Evolutionary conservation across 805 yeast genomes (phyloP).

Genomic region (Priceomyces carsonii): DNA sequence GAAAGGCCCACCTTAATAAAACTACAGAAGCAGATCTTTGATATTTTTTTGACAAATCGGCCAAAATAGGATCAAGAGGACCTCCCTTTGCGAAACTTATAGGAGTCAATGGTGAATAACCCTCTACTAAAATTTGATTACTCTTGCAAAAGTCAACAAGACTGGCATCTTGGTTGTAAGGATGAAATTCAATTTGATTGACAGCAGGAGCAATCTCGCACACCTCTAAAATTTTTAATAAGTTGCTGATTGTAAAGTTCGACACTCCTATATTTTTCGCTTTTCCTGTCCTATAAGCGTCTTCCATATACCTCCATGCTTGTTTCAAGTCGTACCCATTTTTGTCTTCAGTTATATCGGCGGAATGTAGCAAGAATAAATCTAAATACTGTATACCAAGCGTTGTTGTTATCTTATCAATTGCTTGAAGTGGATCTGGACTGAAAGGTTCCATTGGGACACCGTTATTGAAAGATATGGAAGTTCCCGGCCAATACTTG

Average conservation of each 20-base stretch:
- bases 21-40: background rate
- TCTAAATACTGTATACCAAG: no score
- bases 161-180: conserved; percentile 42
- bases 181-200: conserved; percentile 76
- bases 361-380: no score
- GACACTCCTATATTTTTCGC: conserved; percentile 76
- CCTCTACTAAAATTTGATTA: conserved; percentile 46
- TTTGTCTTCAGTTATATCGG: no score
- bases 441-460: no score
- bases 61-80: background rate
- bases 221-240: conserved; percentile 46
- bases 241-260: conserved; percentile 55
- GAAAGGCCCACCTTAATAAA: no score
- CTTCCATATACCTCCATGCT: conserved; percentile 3
- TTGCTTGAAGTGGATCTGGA: no score
- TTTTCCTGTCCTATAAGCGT: conserved; percentile 39
- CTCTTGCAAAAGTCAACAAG: conserved; percentile 52
- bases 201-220: conserved; percentile 62
- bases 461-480: no score
- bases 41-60: background rate
- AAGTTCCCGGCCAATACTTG: no score
- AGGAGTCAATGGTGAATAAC: conserved; percentile 79
- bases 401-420: no score
- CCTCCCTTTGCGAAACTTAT: conserved; percentile 15
- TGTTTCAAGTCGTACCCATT: no score